Conservation (phyloP, 352 stramenopile species). For the Blastocystis sp. region DNA sequence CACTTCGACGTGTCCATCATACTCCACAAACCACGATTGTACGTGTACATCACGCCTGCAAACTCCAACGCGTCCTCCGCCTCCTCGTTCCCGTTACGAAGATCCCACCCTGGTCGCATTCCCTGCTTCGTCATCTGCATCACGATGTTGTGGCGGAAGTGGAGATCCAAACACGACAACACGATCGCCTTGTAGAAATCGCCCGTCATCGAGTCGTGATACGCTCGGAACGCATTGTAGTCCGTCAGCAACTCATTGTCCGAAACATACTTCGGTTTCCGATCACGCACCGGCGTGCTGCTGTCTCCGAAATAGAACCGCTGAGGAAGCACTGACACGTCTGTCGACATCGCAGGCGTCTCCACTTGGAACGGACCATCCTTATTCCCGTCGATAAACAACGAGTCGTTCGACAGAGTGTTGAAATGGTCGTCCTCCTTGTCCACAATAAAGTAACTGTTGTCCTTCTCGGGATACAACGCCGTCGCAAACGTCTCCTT, state of each 20-base stretch:
- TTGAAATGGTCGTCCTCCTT: slow-evolving; percentile 28
- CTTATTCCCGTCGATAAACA: slow-evolving; percentile 48
- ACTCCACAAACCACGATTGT: slow-evolving; percentile 32
- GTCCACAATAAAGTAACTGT: slow-evolving; percentile 54
- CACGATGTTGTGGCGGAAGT: slow-evolving; percentile 47
- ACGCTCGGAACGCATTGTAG: slow-evolving; percentile 25
- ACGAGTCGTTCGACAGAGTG: slow-evolving; percentile 26
- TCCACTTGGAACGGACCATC: slow-evolving; percentile 53
- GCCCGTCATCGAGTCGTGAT: slow-evolving; percentile 30
- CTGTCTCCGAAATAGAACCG: slow-evolving; percentile 31
- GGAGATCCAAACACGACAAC: slow-evolving; percentile 29
- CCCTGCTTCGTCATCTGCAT: slow-evolving; percentile 50
- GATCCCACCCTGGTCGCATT: slow-evolving; percentile 39
- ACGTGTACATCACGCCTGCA: slow-evolving; percentile 41
- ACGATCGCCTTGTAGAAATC: slow-evolving; percentile 46
- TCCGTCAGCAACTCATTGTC: slow-evolving; percentile 43
- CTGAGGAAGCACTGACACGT: slow-evolving; percentile 42
- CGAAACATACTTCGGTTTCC: slow-evolving; percentile 27
- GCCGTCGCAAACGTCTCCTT: slow-evolving; percentile 47
- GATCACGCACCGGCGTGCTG: neutral
- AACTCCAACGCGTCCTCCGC: slow-evolving; percentile 35
- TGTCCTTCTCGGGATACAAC: slow-evolving; percentile 14
- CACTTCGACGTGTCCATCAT: slow-evolving; percentile 16
- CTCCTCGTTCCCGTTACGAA: slow-evolving; percentile 19
- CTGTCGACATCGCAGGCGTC: slow-evolving; percentile 26